Evolutionary conservation across 805 yeast species (phyloP), one percentile per base, ranked within the genome.

Genomic region (Pichia pseudocactophila): DNA sequence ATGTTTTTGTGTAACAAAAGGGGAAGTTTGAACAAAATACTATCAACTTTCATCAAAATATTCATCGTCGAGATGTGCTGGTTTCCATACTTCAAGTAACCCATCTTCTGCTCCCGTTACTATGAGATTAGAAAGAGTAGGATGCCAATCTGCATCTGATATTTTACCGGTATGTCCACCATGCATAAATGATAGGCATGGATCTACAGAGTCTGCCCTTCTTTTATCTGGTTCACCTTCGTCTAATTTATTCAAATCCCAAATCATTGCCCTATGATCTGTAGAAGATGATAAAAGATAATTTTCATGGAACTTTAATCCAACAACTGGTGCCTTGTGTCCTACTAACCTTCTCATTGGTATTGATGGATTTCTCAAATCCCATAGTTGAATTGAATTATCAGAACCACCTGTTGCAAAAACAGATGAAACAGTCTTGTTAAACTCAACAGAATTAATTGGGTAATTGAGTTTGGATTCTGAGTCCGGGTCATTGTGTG

Each of bases 141-240:
- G 84, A 53, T 82, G 80, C 72, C 89, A 75, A 43, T 72, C 78
- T 37, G 81, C 65, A 50, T 80, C 90, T 43, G 78, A 69, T 36
- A 87, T 70, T 41, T 78, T 69, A 37, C 74, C 76, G 2, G 88
- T 76, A 62, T 87, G 96, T 11, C 96, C 96, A 13, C 94, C 95
- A 60, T 88, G 95, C 54, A 85, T 73, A 56, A 85, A 87, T 19
- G 64, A 62, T 44, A 87, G 70, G 57, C 87, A 82, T 6, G 95
- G 92, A 49, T 88, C 94, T 10, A 78, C 76, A 47, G 73, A 74
- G 30, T 71, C 71, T 25, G 71, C 70, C 34, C 56, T 55, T 48
- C 74, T 80, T 50, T 73, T 82, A 40, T 66, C 71, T 48, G 72
- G 75, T 28, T 76, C 81, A 7, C 71, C 73, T 42, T 76, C 78